These are phyloP conservation scores for Scenedesmus sp. DNA, from an alignment of 163 green algal species.

Conservation along the genomic window DNA sequence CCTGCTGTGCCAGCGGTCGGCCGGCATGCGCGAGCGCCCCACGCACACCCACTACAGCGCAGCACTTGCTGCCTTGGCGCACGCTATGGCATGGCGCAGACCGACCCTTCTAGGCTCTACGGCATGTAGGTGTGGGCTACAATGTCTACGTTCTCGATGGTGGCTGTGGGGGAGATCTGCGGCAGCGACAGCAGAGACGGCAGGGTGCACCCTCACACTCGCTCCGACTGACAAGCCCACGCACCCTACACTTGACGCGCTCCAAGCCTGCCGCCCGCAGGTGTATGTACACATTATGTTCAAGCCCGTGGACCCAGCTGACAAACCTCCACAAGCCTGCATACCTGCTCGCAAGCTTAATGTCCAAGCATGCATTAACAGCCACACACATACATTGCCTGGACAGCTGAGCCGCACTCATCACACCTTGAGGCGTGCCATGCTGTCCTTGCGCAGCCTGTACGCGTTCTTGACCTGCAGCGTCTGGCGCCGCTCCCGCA, in stretches of 20 bases:
- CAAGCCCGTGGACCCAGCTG: too few relatives aligned
- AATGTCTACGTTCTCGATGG: constrained; percentile 40
- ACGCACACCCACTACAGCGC: background rate
- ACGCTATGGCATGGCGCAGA: too few relatives aligned
- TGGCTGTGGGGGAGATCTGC: constrained; percentile 38
- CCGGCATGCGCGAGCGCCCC: background rate
- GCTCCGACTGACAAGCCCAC: too few relatives aligned
- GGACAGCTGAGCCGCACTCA: background rate
- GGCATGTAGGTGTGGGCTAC: constrained; percentile 25
- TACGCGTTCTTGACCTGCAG: constrained; percentile 52
- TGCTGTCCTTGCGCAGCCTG: constrained; percentile 35
- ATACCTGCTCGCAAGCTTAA: background rate
- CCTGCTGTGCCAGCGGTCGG: background rate
- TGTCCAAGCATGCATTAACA: too few relatives aligned
- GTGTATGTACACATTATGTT: too few relatives aligned
- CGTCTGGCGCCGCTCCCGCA: constrained; percentile 23
- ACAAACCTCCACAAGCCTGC: background rate
- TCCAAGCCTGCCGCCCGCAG: too few relatives aligned
- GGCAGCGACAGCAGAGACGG: background rate
- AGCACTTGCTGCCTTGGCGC: too few relatives aligned
- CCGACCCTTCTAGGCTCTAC: background rate
- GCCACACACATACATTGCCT: too few relatives aligned
- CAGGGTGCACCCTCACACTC: background rate
- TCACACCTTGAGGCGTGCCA: constrained; percentile 42
- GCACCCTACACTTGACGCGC: too few relatives aligned